A percentile compares a stretch with the other conserved stretches of the same genome.
Conservation (phyloP, 2,329 filamentous ascomycete species). For the Biscogniauxia sp. region DNA sequence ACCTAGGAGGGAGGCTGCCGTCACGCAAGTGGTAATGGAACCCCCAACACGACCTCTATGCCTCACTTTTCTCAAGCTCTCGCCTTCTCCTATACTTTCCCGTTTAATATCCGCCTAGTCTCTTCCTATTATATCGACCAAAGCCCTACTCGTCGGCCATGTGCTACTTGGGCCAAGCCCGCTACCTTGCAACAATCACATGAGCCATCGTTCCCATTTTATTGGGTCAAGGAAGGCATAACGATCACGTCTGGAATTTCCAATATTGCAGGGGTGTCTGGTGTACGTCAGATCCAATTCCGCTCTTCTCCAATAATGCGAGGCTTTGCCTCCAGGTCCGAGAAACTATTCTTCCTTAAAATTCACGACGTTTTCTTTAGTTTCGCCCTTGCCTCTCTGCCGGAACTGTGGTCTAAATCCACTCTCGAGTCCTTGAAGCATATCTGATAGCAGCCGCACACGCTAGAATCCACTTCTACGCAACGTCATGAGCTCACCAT, state of each 20-base stretch:
- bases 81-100: neutral
- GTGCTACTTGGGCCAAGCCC: neutral
- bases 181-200: neutral
- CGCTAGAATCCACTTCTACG: neutral
- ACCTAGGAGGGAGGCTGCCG: neutral
- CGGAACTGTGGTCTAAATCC: neutral
- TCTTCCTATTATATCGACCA: neutral
- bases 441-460: neutral
- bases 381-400: neutral
- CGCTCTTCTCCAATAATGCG: neutral
- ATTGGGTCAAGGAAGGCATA: neutral
- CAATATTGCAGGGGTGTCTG: neutral
- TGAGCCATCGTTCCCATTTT: neutral
- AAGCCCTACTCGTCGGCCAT: neutral
- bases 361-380: neutral
- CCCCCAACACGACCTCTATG: neutral
- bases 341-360: neutral
- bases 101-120: neutral
- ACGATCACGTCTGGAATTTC: neutral
- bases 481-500: neutral
- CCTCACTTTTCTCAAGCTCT: neutral
- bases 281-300: neutral
- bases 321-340: neutral
- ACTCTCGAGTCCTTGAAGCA: neutral
- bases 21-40: neutral